These are phyloP conservation scores for Sclerotinia borealis DNA, from an alignment of 2,329 filamentous ascomycete genomes.

Conservation along the genomic window DNA sequence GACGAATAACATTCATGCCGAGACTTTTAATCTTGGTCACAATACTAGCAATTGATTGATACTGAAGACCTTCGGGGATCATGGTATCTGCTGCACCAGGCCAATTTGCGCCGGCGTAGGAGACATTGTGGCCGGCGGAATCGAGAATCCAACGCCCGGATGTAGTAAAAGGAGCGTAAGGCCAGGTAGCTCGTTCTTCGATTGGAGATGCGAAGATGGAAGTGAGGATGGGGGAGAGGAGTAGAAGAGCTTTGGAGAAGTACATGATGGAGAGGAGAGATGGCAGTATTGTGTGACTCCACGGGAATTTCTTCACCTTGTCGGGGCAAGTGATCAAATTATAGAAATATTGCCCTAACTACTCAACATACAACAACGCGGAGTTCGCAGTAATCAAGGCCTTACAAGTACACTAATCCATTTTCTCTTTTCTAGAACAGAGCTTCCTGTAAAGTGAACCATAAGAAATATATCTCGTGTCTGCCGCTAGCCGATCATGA, in stretches of 20 bases:
- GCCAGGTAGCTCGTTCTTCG: background rate
- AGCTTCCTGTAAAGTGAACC: background rate
- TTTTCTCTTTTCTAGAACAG: background rate
- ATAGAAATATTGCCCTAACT: background rate
- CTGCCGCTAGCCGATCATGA: background rate
- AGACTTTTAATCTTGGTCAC: conserved; percentile 49
- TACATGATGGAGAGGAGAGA: conserved; percentile 1
- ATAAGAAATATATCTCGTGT: background rate
- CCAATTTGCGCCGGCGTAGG: conserved; percentile 55
- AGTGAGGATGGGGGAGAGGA: background rate
- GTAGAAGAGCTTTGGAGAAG: background rate
- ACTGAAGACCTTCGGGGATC: conserved; percentile 59
- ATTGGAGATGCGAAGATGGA: background rate
- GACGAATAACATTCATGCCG: conserved; percentile 56
- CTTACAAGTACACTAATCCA: background rate
- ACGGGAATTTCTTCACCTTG: background rate
- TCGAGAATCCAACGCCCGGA: conserved; percentile 20
- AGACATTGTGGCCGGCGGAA: conserved; percentile 36
- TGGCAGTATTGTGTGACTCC: background rate
- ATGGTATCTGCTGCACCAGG: conserved; percentile 56
- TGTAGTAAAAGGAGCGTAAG: conserved; percentile 6
- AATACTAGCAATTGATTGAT: conserved; percentile 50
- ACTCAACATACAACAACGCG: background rate
- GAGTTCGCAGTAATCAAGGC: background rate
- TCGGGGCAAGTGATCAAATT: background rate